Conservation (phyloP, 768 basidiomycete genomes). For the Pleurotus tuoliensis region DNA sequence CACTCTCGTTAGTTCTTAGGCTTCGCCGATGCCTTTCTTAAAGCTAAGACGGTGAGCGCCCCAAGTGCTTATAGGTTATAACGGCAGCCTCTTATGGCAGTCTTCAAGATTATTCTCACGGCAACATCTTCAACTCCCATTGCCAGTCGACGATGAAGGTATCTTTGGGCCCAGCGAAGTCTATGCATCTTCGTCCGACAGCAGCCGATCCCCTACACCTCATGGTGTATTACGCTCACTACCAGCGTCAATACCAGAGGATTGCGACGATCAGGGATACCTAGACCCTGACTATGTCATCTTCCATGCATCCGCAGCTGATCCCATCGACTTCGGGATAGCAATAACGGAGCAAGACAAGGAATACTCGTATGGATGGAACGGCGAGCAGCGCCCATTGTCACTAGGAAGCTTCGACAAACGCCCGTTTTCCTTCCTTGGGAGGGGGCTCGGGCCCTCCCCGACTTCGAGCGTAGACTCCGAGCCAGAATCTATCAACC, state of each 20-base stretch:
- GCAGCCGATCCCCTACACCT: background rate
- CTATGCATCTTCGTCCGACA: background rate
- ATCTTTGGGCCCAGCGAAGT: background rate
- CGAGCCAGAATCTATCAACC: background rate
- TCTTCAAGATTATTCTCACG: slow-evolving; percentile 1
- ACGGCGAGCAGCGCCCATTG: background rate
- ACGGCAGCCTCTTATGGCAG: background rate
- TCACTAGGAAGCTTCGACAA: background rate
- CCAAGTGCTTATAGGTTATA: background rate
- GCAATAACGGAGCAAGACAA: background rate
- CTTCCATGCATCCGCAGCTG: background rate
- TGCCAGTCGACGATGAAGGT: background rate
- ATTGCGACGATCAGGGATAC: background rate
- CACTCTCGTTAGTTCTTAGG: no score
- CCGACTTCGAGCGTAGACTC: background rate
- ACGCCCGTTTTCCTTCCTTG: background rate
- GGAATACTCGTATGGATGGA: background rate
- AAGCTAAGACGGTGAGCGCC: slow-evolving; percentile 2
- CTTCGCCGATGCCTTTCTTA: background rate
- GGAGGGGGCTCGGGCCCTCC: background rate
- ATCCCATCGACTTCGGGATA: background rate
- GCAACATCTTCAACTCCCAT: background rate
- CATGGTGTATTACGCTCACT: background rate
- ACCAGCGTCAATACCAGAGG: background rate
- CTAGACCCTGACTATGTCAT: background rate